phyloP scores from a whole-genome alignment of 768 basidiomycete genomes.

The Lentinula guzmanii region DNA sequence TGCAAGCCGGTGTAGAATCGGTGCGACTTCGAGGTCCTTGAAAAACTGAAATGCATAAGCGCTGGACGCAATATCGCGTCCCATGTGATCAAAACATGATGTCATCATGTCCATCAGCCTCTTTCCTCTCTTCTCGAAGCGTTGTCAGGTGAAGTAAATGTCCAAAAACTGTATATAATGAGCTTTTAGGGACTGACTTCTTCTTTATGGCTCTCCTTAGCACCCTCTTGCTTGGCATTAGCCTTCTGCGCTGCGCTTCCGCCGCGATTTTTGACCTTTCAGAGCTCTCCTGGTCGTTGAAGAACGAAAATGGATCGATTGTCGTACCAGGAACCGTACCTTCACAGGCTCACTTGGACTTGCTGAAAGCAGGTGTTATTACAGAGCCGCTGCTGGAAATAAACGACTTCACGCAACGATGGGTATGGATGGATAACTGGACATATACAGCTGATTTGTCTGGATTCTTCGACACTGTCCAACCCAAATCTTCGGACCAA shows the following conservation, averaged over 20 bases:
- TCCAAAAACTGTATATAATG: not conserved
- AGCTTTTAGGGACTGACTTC: not conserved
- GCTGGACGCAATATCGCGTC: not conserved
- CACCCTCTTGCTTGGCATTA: not conserved
- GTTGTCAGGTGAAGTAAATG: not conserved
- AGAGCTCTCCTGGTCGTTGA: slow-evolving; percentile 44
- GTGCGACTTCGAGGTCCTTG: not conserved
- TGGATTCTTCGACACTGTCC: slow-evolving; percentile 28
- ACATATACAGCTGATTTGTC: slow-evolving; percentile 50
- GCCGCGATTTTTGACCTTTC: slow-evolving; percentile 36
- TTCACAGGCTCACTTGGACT: slow-evolving; percentile 50
- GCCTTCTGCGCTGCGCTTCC: not conserved
- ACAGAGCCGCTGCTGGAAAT: slow-evolving; percentile 47
- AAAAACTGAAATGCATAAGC: not conserved
- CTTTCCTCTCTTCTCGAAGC: not conserved
- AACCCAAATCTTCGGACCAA: slow-evolving; percentile 16
- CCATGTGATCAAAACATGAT: not conserved
- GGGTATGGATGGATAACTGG: slow-evolving; percentile 54
- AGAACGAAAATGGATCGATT: slow-evolving; percentile 48
- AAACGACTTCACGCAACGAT: slow-evolving; percentile 52
- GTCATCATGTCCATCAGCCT: not conserved
- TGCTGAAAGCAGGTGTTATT: slow-evolving; percentile 45
- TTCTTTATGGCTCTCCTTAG: slow-evolving; percentile 1
- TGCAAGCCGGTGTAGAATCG: not conserved
- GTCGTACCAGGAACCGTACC: slow-evolving; percentile 45